Base-by-base conservation (phyloP, 1,139 yeast genomes). In the Meyerozyma guilliermondii region DNA sequence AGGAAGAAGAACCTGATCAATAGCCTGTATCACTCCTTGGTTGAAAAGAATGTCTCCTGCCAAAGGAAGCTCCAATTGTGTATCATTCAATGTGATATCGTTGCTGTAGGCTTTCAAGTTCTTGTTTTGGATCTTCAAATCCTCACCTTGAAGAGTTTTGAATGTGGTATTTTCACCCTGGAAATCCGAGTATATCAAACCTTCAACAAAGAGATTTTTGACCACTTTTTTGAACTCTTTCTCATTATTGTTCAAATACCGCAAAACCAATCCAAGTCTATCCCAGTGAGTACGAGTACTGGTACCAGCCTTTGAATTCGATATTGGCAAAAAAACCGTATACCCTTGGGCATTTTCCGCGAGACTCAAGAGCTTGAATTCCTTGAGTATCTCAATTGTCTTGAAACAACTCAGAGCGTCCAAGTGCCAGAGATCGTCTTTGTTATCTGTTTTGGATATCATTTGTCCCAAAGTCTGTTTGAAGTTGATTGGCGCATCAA, bases 21-120 rank as follows among this genome's bases (percentile, higher is more conserved):
- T 66, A 1, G 91, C 80, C 57, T 89, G 98, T 2, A 87, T 78
- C 0, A 91, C 96, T 1, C 98, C 98, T 55, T 85, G 83, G 47
- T 78, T 81, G 58, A 87, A 91, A 14, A 92, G 59, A 7, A 88
- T 73, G 58, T 92, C 97, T 1, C 80, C 68, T 46, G 79, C 74
- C 40, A 71, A 68, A 0, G 71, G 68, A 2, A 71, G 44, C 10
- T 60, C 46, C 10, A 70, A 40, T 7, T 46, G 41, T 1, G 71
- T 62, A 31, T 53, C 50, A 48, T 69, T 66, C 44, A 51, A 64
- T 33, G 18, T 49, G 38, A 53, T 66, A 36, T 62, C 53, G 34
- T 62, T 62, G 41, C 59, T 58, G 33, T 38, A 43, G 3, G 52
- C 49, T 2, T 69, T 46, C 13, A 1, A 40, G 65, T 26, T 64